Conservation (phyloP, 2,329 filamentous ascomycete species). For the Aulographum hederae region DNA sequence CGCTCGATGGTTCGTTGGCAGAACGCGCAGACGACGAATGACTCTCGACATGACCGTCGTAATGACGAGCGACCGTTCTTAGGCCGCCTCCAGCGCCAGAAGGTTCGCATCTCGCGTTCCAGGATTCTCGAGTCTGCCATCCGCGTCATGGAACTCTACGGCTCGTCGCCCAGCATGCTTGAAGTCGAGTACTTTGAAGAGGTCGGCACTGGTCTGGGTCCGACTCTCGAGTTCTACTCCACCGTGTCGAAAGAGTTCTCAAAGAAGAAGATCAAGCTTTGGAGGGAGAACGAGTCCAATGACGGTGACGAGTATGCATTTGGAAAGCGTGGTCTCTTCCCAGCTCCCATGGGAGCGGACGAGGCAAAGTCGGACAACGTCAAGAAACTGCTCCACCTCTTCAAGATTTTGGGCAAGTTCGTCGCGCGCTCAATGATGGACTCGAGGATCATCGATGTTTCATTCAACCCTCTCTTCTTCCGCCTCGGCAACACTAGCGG, state of each 20-base stretch:
- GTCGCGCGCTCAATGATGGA: slow-evolving; percentile 97
- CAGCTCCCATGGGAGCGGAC: slow-evolving; percentile 69
- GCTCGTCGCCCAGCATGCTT: slow-evolving; percentile 84
- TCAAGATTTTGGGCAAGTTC: slow-evolving; percentile 90
- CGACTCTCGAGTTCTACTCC: slow-evolving; percentile 94
- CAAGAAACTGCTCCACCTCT: slow-evolving; percentile 74
- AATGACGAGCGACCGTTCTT: slow-evolving; percentile 83
- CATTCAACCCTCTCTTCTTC: slow-evolving; percentile 96
- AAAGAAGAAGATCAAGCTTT: slow-evolving; percentile 91
- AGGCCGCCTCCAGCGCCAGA: slow-evolving; percentile 81
- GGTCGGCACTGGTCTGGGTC: slow-evolving; percentile 86
- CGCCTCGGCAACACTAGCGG: slow-evolving; percentile 55
- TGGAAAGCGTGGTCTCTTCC: slow-evolving; percentile 72
- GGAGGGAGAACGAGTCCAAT: slow-evolving; percentile 73
- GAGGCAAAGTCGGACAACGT: slow-evolving; percentile 58
- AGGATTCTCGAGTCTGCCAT: slow-evolving; percentile 91
- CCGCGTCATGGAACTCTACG: slow-evolving; percentile 98
- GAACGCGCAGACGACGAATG: slow-evolving; percentile 67
- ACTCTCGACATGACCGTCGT: slow-evolving; percentile 61
- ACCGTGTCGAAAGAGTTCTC: slow-evolving; percentile 94
- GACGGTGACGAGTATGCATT: slow-evolving; percentile 67
- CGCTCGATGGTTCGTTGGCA: slow-evolving; percentile 97
- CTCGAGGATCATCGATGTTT: slow-evolving; percentile 91
- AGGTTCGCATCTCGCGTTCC: slow-evolving; percentile 89
- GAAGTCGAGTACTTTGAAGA: slow-evolving; percentile 99